These are phyloP conservation scores for Mesembryanthemum crystallinum DNA, from an alignment of 148 eudicot species.

Conservation along the genomic window DNA sequence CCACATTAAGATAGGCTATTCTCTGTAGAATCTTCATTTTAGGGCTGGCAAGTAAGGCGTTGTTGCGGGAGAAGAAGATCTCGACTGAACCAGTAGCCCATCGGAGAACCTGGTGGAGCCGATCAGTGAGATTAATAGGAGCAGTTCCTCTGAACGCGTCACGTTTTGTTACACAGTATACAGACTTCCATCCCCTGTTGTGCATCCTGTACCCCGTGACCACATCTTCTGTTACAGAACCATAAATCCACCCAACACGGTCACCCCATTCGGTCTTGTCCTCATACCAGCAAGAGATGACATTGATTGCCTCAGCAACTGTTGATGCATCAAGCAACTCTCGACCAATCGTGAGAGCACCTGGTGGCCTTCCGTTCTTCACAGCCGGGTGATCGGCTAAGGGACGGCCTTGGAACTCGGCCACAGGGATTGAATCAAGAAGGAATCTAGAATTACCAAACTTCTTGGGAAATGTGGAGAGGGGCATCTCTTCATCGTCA, in stretches of 20 bases:
- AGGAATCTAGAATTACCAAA: slow-evolving; percentile 80
- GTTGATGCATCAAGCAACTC: slow-evolving; percentile 75
- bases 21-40: slow-evolving; percentile 79
- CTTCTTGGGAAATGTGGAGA: slow-evolving; percentile 63
- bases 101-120: slow-evolving; percentile 90
- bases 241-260: slow-evolving; percentile 92
- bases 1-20: slow-evolving; percentile 85
- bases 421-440: slow-evolving; percentile 76
- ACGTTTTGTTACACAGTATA: slow-evolving; percentile 81
- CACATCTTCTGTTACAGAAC: slow-evolving; percentile 92
- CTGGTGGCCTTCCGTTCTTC: slow-evolving; percentile 87
- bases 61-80: slow-evolving; percentile 88
- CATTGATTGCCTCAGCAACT: slow-evolving; percentile 85
- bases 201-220: slow-evolving; percentile 96
- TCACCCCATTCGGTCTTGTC: slow-evolving; percentile 95
- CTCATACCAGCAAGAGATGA: slow-evolving; percentile 93
- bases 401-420: slow-evolving; percentile 88
- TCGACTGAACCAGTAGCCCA: slow-evolving; percentile 98
- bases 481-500: slow-evolving; percentile 75
- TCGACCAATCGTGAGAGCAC: slow-evolving; percentile 77
- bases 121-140: slow-evolving; percentile 84
- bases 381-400: slow-evolving; percentile 89
- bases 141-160: slow-evolving; percentile 95
- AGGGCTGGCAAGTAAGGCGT: slow-evolving; percentile 79
- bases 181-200: slow-evolving; percentile 84